Conservation (phyloP, 1,284 basidiomycete species). For the Takashimella tepidaria region DNA sequence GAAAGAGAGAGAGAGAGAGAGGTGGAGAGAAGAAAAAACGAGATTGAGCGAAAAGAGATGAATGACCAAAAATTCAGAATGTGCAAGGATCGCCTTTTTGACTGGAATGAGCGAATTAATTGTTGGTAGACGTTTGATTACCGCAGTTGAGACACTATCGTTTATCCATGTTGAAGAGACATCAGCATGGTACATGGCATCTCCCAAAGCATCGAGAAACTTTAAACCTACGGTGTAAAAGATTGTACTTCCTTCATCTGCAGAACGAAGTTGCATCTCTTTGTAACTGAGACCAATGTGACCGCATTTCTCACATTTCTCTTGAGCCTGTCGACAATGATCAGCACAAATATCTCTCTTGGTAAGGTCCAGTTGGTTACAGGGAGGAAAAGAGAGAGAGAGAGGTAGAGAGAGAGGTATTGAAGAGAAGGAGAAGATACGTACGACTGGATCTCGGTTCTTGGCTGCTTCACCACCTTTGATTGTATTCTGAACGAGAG, state of each 20-base stretch:
- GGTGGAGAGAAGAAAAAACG: too few species aligned
- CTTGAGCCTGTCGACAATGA: constrained; percentile 61
- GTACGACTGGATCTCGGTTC: constrained; percentile 58
- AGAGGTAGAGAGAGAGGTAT: not conserved
- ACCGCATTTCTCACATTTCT: constrained; percentile 87
- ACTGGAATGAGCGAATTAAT: too few species aligned
- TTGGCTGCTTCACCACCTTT: constrained; percentile 70
- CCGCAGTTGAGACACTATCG: constrained; percentile 49
- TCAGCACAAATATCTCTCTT: not conserved
- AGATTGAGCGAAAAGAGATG: too few species aligned
- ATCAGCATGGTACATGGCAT: constrained; percentile 8
- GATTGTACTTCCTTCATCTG: constrained; percentile 85
- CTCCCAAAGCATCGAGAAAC: not conserved
- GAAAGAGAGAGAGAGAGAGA: too few species aligned
- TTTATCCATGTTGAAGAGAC: too few species aligned
- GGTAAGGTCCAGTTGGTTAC: not conserved
- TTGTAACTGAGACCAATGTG: constrained; percentile 55
- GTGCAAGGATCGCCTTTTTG: too few species aligned
- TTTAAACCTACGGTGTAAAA: constrained; percentile 47
- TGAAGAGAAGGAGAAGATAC: constrained; percentile 16
- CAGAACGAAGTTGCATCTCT: constrained; percentile 65
- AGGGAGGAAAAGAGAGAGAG: not conserved
- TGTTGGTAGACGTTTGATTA: constrained; percentile 48
- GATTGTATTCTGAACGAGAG: constrained; percentile 75
- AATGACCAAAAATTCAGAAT: too few species aligned